phyloP scores from a whole-genome alignment of 495 filamentous ascomycete genomes.

The Aspergillus mulundensis region DNA sequence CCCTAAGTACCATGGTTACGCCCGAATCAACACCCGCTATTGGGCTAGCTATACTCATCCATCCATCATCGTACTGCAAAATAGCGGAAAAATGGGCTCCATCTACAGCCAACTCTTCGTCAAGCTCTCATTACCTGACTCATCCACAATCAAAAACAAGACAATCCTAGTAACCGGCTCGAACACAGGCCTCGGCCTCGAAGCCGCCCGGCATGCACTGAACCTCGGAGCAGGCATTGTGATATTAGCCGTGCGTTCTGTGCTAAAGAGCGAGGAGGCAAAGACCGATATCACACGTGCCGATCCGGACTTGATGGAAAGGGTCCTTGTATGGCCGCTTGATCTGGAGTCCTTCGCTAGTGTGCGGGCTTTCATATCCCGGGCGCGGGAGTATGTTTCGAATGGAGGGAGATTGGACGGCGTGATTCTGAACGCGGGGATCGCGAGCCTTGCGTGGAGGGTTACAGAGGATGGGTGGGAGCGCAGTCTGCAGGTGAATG shows the following conservation, averaged over 20 bases:
- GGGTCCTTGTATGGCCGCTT: conserved; percentile 1
- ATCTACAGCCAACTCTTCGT: neutral
- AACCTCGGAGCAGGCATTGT: neutral
- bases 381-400: neutral
- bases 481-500: conserved; percentile 9
- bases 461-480: conserved; percentile 1
- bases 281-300: neutral
- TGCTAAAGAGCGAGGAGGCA: neutral
- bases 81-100: neutral
- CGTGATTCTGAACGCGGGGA: conserved; percentile 2
- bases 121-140: neutral
- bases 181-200: conserved; percentile 4
- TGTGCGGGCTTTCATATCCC: neutral
- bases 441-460: neutral
- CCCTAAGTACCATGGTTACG: no score
- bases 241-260: conserved; percentile 3
- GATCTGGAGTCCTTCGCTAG: conserved; percentile 6
- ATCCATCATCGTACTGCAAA: no score
- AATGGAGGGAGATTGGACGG: neutral
- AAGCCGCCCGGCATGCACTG: neutral
- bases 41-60: no score
- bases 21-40: no score
- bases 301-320: no score
- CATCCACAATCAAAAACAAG: neutral
- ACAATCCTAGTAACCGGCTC: conserved; percentile 9